Percentiles rank a stretch among this genome's conserved stretches.
Evolutionary conservation across 1,139 yeast genomes (phyloP).

Genomic region (Debaryomyces udenii): DNA sequence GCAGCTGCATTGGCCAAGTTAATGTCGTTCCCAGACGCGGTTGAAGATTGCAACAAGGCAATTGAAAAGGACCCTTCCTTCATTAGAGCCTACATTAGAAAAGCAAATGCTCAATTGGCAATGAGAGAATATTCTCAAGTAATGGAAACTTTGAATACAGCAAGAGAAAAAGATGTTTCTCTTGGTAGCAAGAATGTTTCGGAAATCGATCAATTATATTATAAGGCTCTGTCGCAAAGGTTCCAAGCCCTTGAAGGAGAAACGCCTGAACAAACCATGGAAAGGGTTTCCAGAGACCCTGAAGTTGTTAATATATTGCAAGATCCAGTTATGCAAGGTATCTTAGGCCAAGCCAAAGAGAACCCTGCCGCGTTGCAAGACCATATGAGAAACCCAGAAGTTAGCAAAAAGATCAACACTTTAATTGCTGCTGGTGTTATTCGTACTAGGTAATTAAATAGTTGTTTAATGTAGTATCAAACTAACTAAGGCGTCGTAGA

Average conservation of each 20-base stretch:
- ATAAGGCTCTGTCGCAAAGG: slow-evolving; percentile 77
- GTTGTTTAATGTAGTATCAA: not conserved
- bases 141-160: slow-evolving; percentile 78
- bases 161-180: slow-evolving; percentile 74
- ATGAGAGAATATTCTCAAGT: slow-evolving; percentile 86
- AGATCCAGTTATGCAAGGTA: slow-evolving; percentile 97
- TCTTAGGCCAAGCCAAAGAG: slow-evolving; percentile 89
- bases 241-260: slow-evolving; percentile 85
- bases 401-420: slow-evolving; percentile 83
- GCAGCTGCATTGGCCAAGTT: slow-evolving; percentile 96
- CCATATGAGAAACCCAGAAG: slow-evolving; percentile 96
- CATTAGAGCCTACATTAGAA: slow-evolving; percentile 94
- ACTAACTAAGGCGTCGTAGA: too few relatives aligned
- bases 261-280: slow-evolving; percentile 93
- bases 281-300: slow-evolving; percentile 89
- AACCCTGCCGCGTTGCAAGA: slow-evolving; percentile 97
- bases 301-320: slow-evolving; percentile 88
- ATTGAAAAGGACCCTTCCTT: slow-evolving; percentile 85
- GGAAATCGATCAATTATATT: slow-evolving; percentile 83
- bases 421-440: slow-evolving; percentile 97
- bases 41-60: slow-evolving; percentile 88
- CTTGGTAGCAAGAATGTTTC: slow-evolving; percentile 59
- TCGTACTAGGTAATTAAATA: slow-evolving; percentile 68
- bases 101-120: slow-evolving; percentile 92
- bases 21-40: slow-evolving; percentile 96